Percentiles rank a stretch among this genome's conserved stretches.
These are phyloP conservation scores for Colletotrichum orbiculare DNA, from an alignment of 2,329 filamentous ascomycete species.

Conservation along the genomic window DNA sequence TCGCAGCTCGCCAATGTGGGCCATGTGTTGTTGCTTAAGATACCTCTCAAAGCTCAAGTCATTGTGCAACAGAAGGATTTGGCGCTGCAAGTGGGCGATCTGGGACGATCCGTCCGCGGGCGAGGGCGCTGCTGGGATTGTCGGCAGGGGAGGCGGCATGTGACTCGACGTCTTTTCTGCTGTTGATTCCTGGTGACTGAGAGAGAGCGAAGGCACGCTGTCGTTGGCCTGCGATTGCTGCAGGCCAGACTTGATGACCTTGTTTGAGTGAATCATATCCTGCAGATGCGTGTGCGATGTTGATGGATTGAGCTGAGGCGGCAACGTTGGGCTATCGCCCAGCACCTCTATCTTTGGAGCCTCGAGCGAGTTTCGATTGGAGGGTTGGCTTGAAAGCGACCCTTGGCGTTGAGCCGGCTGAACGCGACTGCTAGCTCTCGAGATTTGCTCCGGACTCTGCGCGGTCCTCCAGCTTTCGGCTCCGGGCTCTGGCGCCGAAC, in stretches of 20 bases:
- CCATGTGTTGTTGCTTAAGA: conserved; percentile 84
- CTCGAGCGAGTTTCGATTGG: conserved; percentile 55
- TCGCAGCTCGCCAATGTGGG: conserved; percentile 82
- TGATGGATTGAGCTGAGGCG: conserved; percentile 59
- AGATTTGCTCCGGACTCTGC: conserved; percentile 61
- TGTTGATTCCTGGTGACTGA: conserved; percentile 61
- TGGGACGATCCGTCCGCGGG: conserved; percentile 49
- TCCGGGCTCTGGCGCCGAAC: conserved; percentile 45
- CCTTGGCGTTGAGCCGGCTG: conserved; percentile 54
- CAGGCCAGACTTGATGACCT: conserved; percentile 65
- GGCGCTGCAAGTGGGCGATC: conserved; percentile 72
- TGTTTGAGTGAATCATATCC: conserved; percentile 71
- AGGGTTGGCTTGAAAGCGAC: conserved; percentile 65
- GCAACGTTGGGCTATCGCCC: conserved; percentile 72
- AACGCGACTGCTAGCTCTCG: conserved; percentile 51
- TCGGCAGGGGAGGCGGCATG: conserved; percentile 42
- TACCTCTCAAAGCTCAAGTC: conserved; percentile 87
- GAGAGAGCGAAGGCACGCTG: conserved; percentile 64
- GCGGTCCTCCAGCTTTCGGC: conserved; percentile 64
- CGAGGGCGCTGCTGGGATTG: conserved; percentile 30
- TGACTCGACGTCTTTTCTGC: conserved; percentile 51
- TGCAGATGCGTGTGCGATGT: conserved; percentile 67
- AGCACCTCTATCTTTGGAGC: conserved; percentile 46
- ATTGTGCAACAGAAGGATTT: conserved; percentile 81
- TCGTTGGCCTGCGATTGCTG: conserved; percentile 68